Percentiles rank a stretch among this genome's conserved stretches.
These are phyloP conservation scores for Lagenidium giganteum DNA, from an alignment of 352 stramenopile species.

Conservation along the genomic window DNA sequence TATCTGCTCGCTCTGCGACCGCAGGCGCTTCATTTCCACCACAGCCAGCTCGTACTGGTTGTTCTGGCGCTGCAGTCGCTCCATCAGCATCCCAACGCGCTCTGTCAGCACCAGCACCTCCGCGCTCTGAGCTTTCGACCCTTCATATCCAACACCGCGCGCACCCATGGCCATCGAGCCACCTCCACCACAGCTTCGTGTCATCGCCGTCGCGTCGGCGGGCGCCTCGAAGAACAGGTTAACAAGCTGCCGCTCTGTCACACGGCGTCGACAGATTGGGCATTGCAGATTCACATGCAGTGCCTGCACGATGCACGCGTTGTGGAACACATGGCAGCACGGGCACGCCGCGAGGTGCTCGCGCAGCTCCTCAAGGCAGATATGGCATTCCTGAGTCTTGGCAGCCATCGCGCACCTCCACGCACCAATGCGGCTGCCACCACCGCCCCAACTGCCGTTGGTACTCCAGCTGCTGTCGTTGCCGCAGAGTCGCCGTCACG, in stretches of 20 bases:
- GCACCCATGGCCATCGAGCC: neutral
- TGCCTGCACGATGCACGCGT: slow-evolving; percentile 65
- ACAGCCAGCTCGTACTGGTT: slow-evolving; percentile 60
- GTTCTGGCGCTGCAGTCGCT: slow-evolving; percentile 76
- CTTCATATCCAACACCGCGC: neutral
- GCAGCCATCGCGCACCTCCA: neutral
- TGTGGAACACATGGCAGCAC: slow-evolving; percentile 75
- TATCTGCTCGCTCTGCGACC: slow-evolving; percentile 60
- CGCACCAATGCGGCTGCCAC: too few relatives aligned
- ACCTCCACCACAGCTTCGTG: neutral
- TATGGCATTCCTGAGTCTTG: slow-evolving; percentile 71
- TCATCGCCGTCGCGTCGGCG: slow-evolving; percentile 6
- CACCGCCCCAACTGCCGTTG: too few relatives aligned
- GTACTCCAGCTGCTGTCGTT: too few relatives aligned
- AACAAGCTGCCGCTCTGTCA: slow-evolving; percentile 37
- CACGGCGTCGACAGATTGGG: slow-evolving; percentile 58
- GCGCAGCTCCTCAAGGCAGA: slow-evolving; percentile 76
- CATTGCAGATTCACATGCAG: slow-evolving; percentile 68
- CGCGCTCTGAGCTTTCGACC: slow-evolving; percentile 5
- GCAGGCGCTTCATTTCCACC: slow-evolving; percentile 49
- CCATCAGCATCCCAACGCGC: slow-evolving; percentile 53
- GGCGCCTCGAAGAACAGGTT: slow-evolving; percentile 67
- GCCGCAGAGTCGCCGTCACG: too few relatives aligned
- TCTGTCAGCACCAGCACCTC: slow-evolving; percentile 40
- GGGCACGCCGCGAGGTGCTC: slow-evolving; percentile 46